Conservation (phyloP, 805 yeast genomes). For the Wickerhamomyces chambardii region DNA sequence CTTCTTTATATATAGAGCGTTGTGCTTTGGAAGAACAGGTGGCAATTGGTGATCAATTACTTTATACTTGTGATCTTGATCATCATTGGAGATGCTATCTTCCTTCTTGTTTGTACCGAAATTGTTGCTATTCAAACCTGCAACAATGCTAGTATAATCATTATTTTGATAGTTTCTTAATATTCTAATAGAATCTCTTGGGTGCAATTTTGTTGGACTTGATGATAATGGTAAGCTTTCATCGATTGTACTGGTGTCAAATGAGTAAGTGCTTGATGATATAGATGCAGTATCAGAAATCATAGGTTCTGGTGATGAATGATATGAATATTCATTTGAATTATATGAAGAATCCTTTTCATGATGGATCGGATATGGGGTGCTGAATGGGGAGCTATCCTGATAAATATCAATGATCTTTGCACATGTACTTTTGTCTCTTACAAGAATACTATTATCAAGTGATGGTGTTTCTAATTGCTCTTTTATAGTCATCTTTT, state of each 20-base stretch:
- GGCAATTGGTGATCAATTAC: not conserved
- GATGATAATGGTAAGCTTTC: not conserved
- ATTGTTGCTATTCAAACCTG: no score
- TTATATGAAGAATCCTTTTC: not conserved
- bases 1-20: not conserved
- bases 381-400: constrained; percentile 1
- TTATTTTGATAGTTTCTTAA: constrained; percentile 2
- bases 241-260: not conserved
- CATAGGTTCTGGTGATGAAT: not conserved
- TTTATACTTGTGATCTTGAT: not conserved
- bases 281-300: not conserved
- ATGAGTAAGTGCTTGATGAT: not conserved
- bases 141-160: no score
- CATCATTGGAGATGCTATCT: no score
- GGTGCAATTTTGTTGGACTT: not conserved
- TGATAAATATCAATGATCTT: constrained; percentile 1
- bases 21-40: not conserved
- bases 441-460: no score
- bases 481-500: no score
- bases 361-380: not conserved
- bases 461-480: no score
- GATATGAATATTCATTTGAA: not conserved
- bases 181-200: constrained; percentile 2
- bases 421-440: not conserved
- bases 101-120: no score